phyloP scores from a whole-genome alignment of 2,329 filamentous ascomycete species.

The Aspergillus sp. region DNA sequence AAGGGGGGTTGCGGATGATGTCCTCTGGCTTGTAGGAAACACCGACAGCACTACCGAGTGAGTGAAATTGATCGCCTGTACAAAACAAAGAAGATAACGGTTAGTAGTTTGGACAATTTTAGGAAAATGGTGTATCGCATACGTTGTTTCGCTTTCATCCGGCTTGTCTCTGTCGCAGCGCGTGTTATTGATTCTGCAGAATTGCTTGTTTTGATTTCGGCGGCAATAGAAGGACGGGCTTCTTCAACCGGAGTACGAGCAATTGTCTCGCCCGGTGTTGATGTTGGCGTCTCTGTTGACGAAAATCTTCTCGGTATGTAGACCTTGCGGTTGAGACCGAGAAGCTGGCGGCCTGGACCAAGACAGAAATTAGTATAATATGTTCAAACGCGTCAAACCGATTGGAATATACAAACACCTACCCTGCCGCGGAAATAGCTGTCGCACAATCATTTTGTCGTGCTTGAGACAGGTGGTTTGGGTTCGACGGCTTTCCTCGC shows the following conservation, averaged over 20 bases:
- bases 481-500: conserved; percentile 15
- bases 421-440: conserved; percentile 43
- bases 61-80: conserved; percentile 32
- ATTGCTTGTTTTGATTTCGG: conserved; percentile 11
- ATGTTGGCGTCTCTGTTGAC: conserved; percentile 30
- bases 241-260: conserved; percentile 20
- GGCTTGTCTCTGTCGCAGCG: conserved; percentile 16
- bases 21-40: conserved; percentile 33
- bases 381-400: background rate
- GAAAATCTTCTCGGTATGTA: conserved; percentile 34
- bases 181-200: conserved; percentile 5
- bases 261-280: conserved; percentile 18
- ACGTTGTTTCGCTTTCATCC: conserved; percentile 24
- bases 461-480: conserved; percentile 11
- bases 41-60: conserved; percentile 31
- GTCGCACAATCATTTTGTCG: conserved; percentile 42
- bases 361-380: conserved; percentile 14
- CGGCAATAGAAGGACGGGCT: background rate
- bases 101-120: background rate
- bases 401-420: conserved; percentile 17
- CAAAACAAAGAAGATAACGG: background rate
- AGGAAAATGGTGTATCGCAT: conserved; percentile 11
- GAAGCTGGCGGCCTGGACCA: conserved; percentile 37
- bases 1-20: conserved; percentile 67
- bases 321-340: conserved; percentile 33